phyloP scores from a whole-genome alignment of 83 land plant genomes.

The Picea mariana region DNA sequence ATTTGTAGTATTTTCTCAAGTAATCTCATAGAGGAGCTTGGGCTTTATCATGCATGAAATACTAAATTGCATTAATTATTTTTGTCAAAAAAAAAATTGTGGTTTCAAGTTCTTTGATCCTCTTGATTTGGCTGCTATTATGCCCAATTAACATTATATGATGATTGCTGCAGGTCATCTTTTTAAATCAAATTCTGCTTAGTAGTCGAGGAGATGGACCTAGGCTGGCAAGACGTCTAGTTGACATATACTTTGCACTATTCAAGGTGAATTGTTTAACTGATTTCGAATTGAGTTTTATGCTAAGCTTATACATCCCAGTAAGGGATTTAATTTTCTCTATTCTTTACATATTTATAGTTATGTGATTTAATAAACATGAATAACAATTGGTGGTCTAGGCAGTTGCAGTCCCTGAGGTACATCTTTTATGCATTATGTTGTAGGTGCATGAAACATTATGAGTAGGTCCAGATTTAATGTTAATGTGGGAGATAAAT shows the following conservation, averaged over 20 bases:
- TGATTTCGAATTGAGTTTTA: neutral
- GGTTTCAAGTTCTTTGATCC: neutral
- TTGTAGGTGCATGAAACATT: no score
- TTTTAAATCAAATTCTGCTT: constrained; percentile 80
- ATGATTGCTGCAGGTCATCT: constrained; percentile 66
- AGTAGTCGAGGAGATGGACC: constrained; percentile 90
- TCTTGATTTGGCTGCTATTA: neutral
- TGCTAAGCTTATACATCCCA: neutral
- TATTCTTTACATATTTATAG: neutral
- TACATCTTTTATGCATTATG: neutral
- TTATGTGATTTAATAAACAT: neutral
- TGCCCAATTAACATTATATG: neutral
- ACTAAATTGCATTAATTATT: neutral
- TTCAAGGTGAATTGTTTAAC: constrained; percentile 63
- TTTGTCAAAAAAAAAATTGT: neutral
- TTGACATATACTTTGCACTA: constrained; percentile 93
- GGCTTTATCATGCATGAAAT: neutral
- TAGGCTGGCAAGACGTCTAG: constrained; percentile 75
- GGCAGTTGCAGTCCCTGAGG: neutral
- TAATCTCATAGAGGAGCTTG: no score
- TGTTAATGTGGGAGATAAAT: no score
- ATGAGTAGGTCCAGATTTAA: no score
- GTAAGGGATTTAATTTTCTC: neutral
- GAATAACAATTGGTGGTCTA: neutral
- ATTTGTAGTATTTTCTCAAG: no score